Evolutionary conservation across 345 rosid species (phyloP).

Genomic region (Lepidium aucheri): DNA sequence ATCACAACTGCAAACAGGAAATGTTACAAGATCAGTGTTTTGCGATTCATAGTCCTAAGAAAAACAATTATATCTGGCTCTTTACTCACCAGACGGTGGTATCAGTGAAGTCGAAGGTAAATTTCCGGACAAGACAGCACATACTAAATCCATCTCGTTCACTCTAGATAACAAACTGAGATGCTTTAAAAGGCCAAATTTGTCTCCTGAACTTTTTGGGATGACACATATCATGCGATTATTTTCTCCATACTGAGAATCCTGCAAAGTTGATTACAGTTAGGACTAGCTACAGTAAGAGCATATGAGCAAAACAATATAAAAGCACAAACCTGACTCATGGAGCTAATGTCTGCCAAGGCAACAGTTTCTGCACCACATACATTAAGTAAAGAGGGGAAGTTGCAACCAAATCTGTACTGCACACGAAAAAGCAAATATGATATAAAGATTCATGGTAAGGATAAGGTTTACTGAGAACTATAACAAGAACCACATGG

Average conservation of each 20-base stretch:
- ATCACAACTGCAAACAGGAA: constrained; percentile 46
- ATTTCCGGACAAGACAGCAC: constrained; percentile 63
- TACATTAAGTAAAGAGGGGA: constrained; percentile 38
- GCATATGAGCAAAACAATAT: neutral
- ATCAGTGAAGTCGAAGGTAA: constrained; percentile 48
- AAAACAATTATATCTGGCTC: neutral
- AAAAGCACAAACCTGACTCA: constrained; percentile 51
- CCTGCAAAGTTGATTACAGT: constrained; percentile 33
- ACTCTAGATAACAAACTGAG: constrained; percentile 48
- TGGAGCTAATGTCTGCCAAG: constrained; percentile 45
- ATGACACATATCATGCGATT: constrained; percentile 41
- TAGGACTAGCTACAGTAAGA: neutral
- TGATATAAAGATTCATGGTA: neutral
- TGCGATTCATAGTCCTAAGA: neutral
- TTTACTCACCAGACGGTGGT: constrained; percentile 49
- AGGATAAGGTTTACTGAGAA: neutral
- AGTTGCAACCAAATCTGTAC: constrained; percentile 56
- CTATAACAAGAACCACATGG: neutral
- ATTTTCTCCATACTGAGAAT: constrained; percentile 36
- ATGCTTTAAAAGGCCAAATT: constrained; percentile 37
- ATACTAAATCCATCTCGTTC: constrained; percentile 57
- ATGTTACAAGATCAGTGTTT: constrained; percentile 3
- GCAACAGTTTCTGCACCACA: constrained; percentile 57
- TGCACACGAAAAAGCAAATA: constrained; percentile 30
- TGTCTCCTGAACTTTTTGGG: constrained; percentile 45